These are phyloP conservation scores for Pseudogymnoascus sp. DNA, from an alignment of 2,329 filamentous ascomycete species.

Conservation along the genomic window DNA sequence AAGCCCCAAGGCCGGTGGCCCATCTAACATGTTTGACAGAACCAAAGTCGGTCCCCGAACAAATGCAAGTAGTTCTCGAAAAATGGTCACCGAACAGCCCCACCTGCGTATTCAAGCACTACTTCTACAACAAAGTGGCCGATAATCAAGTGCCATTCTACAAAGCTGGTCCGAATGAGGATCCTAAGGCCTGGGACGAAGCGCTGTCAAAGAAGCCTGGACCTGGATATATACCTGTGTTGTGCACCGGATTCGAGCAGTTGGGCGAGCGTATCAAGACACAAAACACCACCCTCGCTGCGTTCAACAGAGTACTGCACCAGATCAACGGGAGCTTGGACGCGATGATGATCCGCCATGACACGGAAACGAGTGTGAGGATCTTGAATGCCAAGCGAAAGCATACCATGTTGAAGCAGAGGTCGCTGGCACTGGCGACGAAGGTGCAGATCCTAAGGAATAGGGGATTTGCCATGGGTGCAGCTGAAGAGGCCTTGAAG, in stretches of 20 bases:
- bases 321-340: conserved; percentile 70
- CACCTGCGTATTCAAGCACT: conserved; percentile 68
- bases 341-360: conserved; percentile 65
- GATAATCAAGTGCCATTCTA: conserved; percentile 69
- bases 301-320: conserved; percentile 65
- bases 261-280: conserved; percentile 64
- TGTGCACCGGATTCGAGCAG: conserved; percentile 65
- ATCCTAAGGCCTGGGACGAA: conserved; percentile 75
- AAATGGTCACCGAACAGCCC: conserved; percentile 67
- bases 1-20: not conserved
- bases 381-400: conserved; percentile 63
- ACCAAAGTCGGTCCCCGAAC: conserved; percentile 66
- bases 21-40: conserved; percentile 31
- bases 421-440: conserved; percentile 66
- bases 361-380: conserved; percentile 66
- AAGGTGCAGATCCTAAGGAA: conserved; percentile 76
- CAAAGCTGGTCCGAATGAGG: conserved; percentile 59
- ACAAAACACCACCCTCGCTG: conserved; percentile 60
- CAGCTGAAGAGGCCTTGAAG: conserved; percentile 70
- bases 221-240: conserved; percentile 66
- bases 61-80: conserved; percentile 59
- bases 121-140: conserved; percentile 81
- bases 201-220: conserved; percentile 72
- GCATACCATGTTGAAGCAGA: conserved; percentile 63
- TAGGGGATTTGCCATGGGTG: conserved; percentile 70